Evolutionary conservation across 495 filamentous ascomycete genomes (phyloP), one percentile per base, ranked within the genome.

Genomic region (Saxophila tyrrhenica): DNA sequence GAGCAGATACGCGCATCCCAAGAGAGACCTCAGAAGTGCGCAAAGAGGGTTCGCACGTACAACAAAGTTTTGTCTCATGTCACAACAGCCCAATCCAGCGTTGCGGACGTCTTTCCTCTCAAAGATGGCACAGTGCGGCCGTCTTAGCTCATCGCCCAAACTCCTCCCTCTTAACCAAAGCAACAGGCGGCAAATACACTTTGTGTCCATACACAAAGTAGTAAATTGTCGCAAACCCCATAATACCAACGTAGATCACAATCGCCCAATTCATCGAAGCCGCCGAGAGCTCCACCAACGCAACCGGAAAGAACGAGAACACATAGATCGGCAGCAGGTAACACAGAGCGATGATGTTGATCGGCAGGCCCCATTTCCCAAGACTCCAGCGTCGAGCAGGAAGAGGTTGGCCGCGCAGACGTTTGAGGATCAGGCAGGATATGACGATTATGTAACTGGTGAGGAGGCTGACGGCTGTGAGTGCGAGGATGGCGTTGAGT

Each of bases 221-320:
- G 44, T 54, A 54, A 5, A 39, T 24, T n/a, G 19, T 48, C 9
- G 46, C 45, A 11, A 56, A 44, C 7, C 22, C 13, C 19, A 56
- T 38, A 2, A 56, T 21, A 7, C 38, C 45, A 29, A 51, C 54
- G 24, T 23, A 52, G 15, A 52, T 44, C 35, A 44, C 38, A 19
- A 52, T 25, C 10, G 15, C 39, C 35, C 39, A 52, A 35, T 52
- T 52, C 50, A 52, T 52, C 24, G 16, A 22, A 15, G 42, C 21
- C 16, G 50, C 5, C 21, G 45, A 22, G 20, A 23, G 45, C 5
- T 17, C 41, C 8, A 44, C 41, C 5, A 21, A 3, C 60, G 16
- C 64, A 24, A 29, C 25, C 13, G 64, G 62, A 52, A 62, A 66
- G 45, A 66, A 62, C 10, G 46, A 17, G 17, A 62, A 58, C 5